Percentiles rank a stretch among this genome's conserved stretches.
phyloP scores from a whole-genome alignment of 352 stramenopile genomes.

The Blastocystis sp. region DNA sequence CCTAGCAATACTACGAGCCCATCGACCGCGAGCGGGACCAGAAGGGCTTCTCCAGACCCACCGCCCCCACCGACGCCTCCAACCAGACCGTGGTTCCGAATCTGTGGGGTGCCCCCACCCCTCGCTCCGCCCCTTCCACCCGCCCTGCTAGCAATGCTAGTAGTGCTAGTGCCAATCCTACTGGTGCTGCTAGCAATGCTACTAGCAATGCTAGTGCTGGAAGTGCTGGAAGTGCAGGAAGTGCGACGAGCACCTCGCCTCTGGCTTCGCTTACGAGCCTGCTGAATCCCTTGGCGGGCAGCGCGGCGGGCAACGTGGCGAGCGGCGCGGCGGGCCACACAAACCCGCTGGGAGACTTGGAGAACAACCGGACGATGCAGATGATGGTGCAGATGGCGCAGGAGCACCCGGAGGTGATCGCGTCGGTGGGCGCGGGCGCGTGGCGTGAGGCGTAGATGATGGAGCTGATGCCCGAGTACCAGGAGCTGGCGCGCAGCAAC shows the following conservation, averaged over 20 bases:
- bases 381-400: background rate
- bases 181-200: background rate
- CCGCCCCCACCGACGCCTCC: background rate
- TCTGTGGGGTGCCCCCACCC: background rate
- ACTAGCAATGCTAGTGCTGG: background rate
- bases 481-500: slow-evolving; percentile 9
- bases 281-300: background rate
- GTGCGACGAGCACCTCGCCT: background rate
- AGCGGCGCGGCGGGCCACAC: too few relatives aligned
- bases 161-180: background rate
- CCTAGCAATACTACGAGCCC: slow-evolving; percentile 62
- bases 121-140: background rate
- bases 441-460: slow-evolving; percentile 11
- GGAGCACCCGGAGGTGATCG: slow-evolving; percentile 31
- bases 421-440: background rate
- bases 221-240: background rate
- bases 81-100: slow-evolving; percentile 36
- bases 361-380: background rate
- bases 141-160: background rate
- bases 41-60: background rate
- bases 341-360: background rate
- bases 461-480: slow-evolving; percentile 17
- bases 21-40: slow-evolving; percentile 29
- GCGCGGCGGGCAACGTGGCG: background rate
- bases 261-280: background rate